Evolutionary conservation across 495 filamentous ascomycete genomes (phyloP), one percentile per base, ranked within the genome.

Genomic region (Tricharina praecox): DNA sequence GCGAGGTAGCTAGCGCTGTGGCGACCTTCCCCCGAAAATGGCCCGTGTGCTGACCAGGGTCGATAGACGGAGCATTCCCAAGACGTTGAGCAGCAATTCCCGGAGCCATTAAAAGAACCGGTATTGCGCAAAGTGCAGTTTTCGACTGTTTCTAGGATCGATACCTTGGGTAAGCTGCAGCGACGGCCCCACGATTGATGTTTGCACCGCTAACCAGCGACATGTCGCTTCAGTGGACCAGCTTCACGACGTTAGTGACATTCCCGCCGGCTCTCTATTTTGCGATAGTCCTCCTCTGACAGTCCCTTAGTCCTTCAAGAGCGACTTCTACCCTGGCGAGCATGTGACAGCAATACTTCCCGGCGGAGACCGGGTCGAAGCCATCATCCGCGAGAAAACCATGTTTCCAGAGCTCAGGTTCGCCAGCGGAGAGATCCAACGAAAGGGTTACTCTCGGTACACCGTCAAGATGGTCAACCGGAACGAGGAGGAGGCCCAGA

Each of bases 281-380:
- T 37, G 77, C 13, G 68, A 75, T 65, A 70, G n/a, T n/a, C n/a
- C n/a, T n/a, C 70, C 58, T 57, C 68, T 36, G 67, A 43, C 40
- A 2, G 19, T 43, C 23, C 10, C 62, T 28, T 68, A 93, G 67
- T 85, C 93, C 56, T 97, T 94, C 60, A 90, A 87, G 56, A 70
- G 77, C 39, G 85, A 95, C 57, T 96, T 90, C 56, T 94, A 90
- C 58, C 90, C 88, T 2, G 87, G 88, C 32, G 90, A 97, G 55
- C 70, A 73, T 8, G 85, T 96, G 8, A 75, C 79, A 3, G 81
- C 86, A 3, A 66, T 81, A 36, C 66, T 85, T 3, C 63, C 74
- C 23, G 75, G 78, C 40, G 81, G 75, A 36, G 82, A 79, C 46
- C 74, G 83, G 45, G 66, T 81, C 1, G 73, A 79, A 33, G 90